phyloP scores from a whole-genome alignment of 192 early-diverging fungal species.

The Coemansia sp. region DNA sequence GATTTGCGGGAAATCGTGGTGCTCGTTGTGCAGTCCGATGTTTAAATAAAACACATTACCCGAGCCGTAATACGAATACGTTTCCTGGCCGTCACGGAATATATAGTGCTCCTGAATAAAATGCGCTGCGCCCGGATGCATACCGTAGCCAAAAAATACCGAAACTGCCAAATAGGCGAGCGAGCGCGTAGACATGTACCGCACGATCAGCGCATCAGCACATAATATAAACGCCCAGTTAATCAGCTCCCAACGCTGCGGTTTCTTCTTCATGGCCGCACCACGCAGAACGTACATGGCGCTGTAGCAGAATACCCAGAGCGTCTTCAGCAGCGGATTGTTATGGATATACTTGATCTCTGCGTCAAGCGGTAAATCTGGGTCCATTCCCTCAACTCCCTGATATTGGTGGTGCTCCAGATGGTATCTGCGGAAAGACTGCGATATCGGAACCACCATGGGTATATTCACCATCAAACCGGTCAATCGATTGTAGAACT shows the following conservation, averaged over 20 bases:
- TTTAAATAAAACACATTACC: conserved; percentile 86
- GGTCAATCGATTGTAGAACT: conserved; percentile 73
- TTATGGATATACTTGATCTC: conserved; percentile 76
- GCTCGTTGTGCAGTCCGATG: conserved; percentile 97
- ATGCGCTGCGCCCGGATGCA: conserved; percentile 92
- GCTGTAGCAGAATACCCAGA: conserved; percentile 82
- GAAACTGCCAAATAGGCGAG: conserved; percentile 66
- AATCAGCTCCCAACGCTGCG: conserved; percentile 70
- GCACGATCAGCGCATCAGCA: conserved; percentile 57
- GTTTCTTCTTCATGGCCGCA: conserved; percentile 58
- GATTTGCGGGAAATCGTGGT: conserved; percentile 91
- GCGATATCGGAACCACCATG: conserved; percentile 78
- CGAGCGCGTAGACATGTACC: conserved; percentile 60
- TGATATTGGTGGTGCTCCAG: conserved; percentile 96
- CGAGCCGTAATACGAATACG: conserved; percentile 93
- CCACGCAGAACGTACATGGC: conserved; percentile 80
- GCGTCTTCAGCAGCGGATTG: conserved; percentile 64
- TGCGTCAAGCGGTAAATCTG: conserved; percentile 85
- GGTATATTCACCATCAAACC: conserved; percentile 83
- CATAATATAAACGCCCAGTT: conserved; percentile 63
- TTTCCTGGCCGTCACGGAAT: conserved; percentile 89
- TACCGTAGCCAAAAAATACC: conserved; percentile 78
- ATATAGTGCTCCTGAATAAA: conserved; percentile 97
- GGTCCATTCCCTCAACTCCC: conserved; percentile 89
- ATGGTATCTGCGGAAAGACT: conserved; percentile 86